Conservation (phyloP, 805 yeast species). For the Dipodascopsis uninucleata region DNA sequence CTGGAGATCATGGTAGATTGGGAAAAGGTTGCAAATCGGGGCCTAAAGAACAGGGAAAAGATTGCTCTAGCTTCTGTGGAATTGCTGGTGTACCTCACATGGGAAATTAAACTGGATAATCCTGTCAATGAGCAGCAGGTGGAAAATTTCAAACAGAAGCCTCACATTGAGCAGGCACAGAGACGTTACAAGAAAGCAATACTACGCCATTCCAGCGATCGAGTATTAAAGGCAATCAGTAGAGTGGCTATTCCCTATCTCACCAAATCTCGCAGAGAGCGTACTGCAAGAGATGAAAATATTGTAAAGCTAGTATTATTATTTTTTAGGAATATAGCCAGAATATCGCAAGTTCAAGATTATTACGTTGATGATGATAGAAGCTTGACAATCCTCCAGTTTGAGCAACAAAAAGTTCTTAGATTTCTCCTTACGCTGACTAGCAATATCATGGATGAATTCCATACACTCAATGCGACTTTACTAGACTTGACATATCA, state of each 20-base stretch:
- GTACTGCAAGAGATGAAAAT: constrained; percentile 68
- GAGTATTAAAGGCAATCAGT: constrained; percentile 63
- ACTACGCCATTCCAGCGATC: constrained; percentile 55
- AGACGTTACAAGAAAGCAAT: constrained; percentile 66
- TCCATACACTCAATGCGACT: constrained; percentile 59
- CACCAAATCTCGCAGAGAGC: constrained; percentile 47
- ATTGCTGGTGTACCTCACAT: constrained; percentile 74
- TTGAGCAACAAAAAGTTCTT: constrained; percentile 68
- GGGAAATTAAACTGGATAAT: constrained; percentile 70
- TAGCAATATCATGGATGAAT: constrained; percentile 59
- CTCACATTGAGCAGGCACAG: constrained; percentile 64
- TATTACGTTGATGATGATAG: constrained; percentile 71
- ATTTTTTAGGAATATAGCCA: constrained; percentile 72
- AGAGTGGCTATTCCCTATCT: constrained; percentile 64
- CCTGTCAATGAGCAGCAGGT: constrained; percentile 56
- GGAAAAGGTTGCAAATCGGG: constrained; percentile 42
- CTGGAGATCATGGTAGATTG: constrained; percentile 70
- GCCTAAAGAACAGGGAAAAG: constrained; percentile 45
- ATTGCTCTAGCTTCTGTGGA: constrained; percentile 72
- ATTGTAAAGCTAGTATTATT: constrained; percentile 67
- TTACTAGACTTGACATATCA: constrained; percentile 68
- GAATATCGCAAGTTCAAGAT: constrained; percentile 58
- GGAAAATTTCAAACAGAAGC: constrained; percentile 54
- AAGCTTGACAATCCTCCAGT: constrained; percentile 53
- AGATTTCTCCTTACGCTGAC: constrained; percentile 67